phyloP scores from a whole-genome alignment of 208 protist genomes.

The Willaertia magna region DNA sequence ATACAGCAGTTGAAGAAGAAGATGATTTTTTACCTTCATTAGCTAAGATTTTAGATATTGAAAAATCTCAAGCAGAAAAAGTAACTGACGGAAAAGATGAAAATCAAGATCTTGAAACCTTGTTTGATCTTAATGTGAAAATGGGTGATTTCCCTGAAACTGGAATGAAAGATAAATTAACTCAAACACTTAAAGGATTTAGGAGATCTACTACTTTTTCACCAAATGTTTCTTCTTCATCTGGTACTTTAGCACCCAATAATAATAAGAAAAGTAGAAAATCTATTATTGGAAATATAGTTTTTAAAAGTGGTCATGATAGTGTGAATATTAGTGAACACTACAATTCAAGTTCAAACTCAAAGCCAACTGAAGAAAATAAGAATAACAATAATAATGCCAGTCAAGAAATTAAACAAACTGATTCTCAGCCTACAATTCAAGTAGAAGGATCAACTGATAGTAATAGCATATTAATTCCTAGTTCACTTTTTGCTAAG shows the following conservation, averaged over 20 bases:
- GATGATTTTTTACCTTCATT: neutral
- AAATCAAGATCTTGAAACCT: neutral
- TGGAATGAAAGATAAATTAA: neutral
- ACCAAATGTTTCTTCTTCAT: neutral
- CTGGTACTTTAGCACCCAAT: too few relatives aligned
- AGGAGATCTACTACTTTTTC: too few relatives aligned
- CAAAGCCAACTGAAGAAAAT: neutral
- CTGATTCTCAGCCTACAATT: too few relatives aligned
- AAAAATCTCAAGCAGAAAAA: neutral
- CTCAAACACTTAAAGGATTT: neutral
- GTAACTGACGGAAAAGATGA: neutral
- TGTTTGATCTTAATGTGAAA: neutral
- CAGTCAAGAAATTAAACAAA: neutral
- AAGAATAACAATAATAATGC: neutral
- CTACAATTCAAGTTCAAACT: neutral
- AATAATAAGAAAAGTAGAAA: neutral
- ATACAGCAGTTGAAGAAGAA: neutral
- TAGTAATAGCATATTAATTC: too few relatives aligned
- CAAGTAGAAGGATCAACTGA: too few relatives aligned
- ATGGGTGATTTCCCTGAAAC: neutral
- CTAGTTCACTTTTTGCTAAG: neutral
- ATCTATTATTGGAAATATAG: neutral
- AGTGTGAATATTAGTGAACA: neutral
- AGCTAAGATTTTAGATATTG: neutral
- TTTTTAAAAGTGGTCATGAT: neutral